Conservation (phyloP, 2,329 filamentous ascomycete genomes). For the Spiromastix sp. region DNA sequence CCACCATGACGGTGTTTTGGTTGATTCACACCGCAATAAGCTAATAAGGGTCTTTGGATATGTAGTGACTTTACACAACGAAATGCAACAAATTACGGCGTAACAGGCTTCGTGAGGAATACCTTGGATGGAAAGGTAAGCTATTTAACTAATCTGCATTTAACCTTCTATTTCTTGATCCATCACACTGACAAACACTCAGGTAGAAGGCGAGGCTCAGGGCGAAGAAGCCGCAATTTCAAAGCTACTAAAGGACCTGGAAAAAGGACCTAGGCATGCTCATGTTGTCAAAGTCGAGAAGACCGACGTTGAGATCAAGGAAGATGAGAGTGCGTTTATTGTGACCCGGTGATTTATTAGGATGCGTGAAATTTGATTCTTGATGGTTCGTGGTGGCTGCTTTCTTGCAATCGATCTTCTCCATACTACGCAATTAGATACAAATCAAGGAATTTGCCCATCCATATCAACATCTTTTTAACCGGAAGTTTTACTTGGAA, state of each 20-base stretch:
- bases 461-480: no score
- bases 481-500: no score
- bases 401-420: no score
- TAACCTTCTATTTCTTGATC: neutral
- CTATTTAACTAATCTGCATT: neutral
- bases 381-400: no score
- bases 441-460: no score
- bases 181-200: conserved; percentile 5
- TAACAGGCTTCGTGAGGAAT: conserved; percentile 42
- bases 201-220: conserved; percentile 89
- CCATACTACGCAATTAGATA: no score
- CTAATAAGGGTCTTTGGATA: no score
- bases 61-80: conserved; percentile 35
- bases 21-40: neutral
- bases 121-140: conserved; percentile 35
- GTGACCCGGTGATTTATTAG: conserved; percentile 25
- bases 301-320: conserved; percentile 52
- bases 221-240: conserved; percentile 55
- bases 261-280: conserved; percentile 62
- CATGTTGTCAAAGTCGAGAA: conserved; percentile 65
- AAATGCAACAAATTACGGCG: conserved; percentile 30
- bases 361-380: no score
- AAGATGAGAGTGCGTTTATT: conserved; percentile 58
- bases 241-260: conserved; percentile 63
- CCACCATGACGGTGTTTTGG: neutral